These are phyloP conservation scores for Cladophialophora yegresii DNA, from an alignment of 2,329 filamentous ascomycete genomes.

Conservation along the genomic window DNA sequence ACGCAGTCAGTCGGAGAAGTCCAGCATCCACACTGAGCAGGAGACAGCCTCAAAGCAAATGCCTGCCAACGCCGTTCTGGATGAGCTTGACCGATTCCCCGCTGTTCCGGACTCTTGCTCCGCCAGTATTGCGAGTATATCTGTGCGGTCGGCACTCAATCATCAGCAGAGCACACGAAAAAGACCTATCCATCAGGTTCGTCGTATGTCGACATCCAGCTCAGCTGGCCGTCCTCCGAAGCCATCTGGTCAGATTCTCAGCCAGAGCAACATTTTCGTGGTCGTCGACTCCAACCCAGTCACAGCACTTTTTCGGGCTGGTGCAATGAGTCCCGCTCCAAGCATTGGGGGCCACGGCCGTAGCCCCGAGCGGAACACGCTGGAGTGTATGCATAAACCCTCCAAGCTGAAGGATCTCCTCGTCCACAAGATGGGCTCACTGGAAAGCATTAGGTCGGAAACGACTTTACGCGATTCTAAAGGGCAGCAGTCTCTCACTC, in stretches of 20 bases:
- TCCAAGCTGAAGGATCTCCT: conserved; percentile 25
- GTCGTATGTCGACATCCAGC: conserved; percentile 20
- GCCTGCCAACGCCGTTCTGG: conserved; percentile 1
- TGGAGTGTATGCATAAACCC: conserved; percentile 10
- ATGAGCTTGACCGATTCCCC: conserved; percentile 31
- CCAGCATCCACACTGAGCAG: not conserved
- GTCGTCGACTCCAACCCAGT: conserved; percentile 33
- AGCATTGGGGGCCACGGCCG: conserved; percentile 18
- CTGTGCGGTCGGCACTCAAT: not conserved
- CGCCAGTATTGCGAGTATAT: conserved; percentile 11
- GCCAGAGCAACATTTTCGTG: conserved; percentile 33
- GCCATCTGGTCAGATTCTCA: conserved; percentile 17
- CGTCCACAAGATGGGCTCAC: conserved; percentile 9
- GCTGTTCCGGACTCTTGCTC: conserved; percentile 25
- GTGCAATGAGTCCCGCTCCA: conserved; percentile 28
- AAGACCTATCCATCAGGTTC: conserved; percentile 1
- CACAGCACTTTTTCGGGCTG: conserved; percentile 32
- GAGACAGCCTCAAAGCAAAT: not conserved
- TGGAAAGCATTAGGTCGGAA: conserved; percentile 2
- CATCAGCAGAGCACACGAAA: conserved; percentile 10
- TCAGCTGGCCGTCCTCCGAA: not conserved
- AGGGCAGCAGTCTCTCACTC: not conserved
- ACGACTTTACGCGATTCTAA: conserved; percentile 7
- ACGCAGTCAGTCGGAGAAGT: not conserved
- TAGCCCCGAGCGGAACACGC: conserved; percentile 7